Conservation (phyloP, 2,329 filamentous ascomycete species). For the Chrysoporthe deuterocubensis region DNA sequence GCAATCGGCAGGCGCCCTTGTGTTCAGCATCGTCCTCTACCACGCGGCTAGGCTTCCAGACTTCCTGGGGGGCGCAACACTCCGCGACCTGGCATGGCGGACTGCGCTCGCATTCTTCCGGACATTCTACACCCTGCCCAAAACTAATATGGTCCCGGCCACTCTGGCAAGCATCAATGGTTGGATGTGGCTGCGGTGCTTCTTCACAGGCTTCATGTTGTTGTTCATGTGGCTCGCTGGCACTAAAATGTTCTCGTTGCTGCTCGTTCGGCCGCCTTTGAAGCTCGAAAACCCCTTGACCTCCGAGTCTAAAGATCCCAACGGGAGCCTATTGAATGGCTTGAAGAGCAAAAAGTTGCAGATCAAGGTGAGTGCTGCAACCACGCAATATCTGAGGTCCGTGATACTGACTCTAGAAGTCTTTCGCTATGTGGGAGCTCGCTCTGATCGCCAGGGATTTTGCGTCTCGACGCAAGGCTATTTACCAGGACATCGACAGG, state of each 20-base stretch:
- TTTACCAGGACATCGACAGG: conserved; percentile 87
- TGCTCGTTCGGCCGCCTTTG: conserved; percentile 78
- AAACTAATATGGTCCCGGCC: conserved; percentile 65
- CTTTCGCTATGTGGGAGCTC: conserved; percentile 91
- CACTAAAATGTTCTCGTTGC: conserved; percentile 79
- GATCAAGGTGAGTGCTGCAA: conserved; percentile 59
- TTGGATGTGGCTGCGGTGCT: conserved; percentile 46
- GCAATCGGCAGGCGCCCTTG: conserved; percentile 50
- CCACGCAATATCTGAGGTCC: background rate
- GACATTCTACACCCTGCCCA: conserved; percentile 75
- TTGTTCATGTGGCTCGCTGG: conserved; percentile 75
- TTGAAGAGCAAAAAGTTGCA: conserved; percentile 81
- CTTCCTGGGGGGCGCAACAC: conserved; percentile 15
- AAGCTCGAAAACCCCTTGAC: conserved; percentile 87
- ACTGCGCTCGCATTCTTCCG: conserved; percentile 72
- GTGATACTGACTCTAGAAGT: conserved; percentile 45
- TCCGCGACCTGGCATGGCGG: conserved; percentile 69
- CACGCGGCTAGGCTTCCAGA: conserved; percentile 11
- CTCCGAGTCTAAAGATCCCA: conserved; percentile 84
- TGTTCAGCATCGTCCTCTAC: conserved; percentile 63
- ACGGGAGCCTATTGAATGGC: conserved; percentile 84
- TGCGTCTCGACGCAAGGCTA: conserved; percentile 74
- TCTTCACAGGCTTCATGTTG: conserved; percentile 68
- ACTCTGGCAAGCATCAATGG: conserved; percentile 44
- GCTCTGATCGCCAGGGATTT: conserved; percentile 77